A percentile compares a stretch with the other conserved stretches of the same genome.
Evolutionary conservation across 345 rosid species (phyloP).

Genomic region (Triadica sebifera): DNA sequence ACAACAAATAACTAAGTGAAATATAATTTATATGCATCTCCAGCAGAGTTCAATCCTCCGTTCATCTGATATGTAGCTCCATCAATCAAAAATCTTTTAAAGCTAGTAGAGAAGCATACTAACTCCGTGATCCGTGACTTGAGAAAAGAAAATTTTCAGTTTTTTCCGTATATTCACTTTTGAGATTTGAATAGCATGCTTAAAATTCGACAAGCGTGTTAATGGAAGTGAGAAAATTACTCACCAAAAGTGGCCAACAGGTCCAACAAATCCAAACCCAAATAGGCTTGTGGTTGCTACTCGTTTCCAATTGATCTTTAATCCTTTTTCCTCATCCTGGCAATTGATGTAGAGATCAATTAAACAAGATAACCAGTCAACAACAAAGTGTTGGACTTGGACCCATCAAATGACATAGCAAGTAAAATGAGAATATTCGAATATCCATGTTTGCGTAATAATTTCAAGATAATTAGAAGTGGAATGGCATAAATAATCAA

Average conservation of each 20-base stretch:
- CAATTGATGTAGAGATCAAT: background rate
- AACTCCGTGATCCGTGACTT: background rate
- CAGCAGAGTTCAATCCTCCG: background rate
- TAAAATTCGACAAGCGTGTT: background rate
- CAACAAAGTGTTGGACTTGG: background rate
- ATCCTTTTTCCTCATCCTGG: conserved; percentile 27
- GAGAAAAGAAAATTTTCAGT: background rate
- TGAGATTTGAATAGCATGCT: background rate
- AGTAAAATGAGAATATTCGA: background rate
- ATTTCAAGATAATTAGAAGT: background rate
- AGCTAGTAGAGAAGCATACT: background rate
- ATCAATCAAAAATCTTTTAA: background rate
- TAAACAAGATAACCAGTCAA: background rate
- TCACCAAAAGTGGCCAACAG: conserved; percentile 42
- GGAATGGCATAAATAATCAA: background rate
- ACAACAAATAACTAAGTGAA: background rate
- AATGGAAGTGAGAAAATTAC: background rate
- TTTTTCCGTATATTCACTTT: background rate
- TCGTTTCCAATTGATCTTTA: conserved; percentile 36
- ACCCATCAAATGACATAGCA: background rate
- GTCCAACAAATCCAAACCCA: conserved; percentile 46
- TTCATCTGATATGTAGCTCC: background rate
- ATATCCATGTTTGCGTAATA: background rate
- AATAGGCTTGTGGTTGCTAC: conserved; percentile 41
- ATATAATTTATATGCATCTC: background rate